Conservation (phyloP, 2,329 filamentous ascomycete species). For the Aspergillus aculeatus region DNA sequence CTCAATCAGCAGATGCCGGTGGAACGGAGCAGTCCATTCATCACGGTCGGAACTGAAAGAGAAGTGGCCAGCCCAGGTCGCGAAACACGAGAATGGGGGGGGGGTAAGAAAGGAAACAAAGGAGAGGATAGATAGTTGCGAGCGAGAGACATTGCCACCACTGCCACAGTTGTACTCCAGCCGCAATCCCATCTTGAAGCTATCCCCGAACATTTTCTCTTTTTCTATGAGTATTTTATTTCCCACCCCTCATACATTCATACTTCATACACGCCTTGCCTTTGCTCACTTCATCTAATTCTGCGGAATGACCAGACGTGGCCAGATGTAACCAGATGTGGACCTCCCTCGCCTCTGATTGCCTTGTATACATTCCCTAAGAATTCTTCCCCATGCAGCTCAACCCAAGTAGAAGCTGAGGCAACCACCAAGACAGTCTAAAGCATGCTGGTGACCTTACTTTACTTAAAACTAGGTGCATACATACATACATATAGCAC, state of each 20-base stretch:
- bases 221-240: background rate
- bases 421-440: background rate
- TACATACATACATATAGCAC: too few relatives aligned
- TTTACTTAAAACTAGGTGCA: background rate
- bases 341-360: background rate
- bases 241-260: background rate
- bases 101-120: background rate
- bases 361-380: background rate
- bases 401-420: background rate
- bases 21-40: background rate
- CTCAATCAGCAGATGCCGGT: conserved; percentile 5
- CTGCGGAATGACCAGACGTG: background rate
- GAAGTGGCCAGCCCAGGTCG: background rate
- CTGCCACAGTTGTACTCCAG: background rate
- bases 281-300: background rate
- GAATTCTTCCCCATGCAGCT: background rate
- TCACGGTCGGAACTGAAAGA: background rate
- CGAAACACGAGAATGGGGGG: background rate
- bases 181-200: background rate
- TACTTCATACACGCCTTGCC: background rate
- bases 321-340: background rate
- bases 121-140: background rate
- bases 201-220: background rate
- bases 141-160: background rate
- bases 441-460: background rate